Percentiles rank a stretch among this genome's conserved stretches.
phyloP scores from a whole-genome alignment of 805 yeast genomes.

The Candida incommunis region DNA sequence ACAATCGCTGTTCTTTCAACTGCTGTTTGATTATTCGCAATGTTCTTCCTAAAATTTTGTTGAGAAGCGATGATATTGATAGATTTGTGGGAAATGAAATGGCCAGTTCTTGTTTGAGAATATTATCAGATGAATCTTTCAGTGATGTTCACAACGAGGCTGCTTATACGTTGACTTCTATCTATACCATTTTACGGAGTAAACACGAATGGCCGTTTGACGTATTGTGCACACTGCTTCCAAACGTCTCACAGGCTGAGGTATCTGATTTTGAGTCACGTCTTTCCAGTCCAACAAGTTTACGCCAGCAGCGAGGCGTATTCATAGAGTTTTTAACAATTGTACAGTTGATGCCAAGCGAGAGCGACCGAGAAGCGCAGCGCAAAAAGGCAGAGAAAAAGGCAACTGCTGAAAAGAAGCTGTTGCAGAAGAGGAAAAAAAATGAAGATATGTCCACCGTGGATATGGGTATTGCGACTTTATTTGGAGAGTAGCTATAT shows the following conservation, averaged over 20 bases:
- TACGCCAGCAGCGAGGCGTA: slow-evolving; percentile 69
- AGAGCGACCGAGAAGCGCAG: slow-evolving; percentile 22
- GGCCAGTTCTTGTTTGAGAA: slow-evolving; percentile 52
- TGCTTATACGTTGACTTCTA: slow-evolving; percentile 69
- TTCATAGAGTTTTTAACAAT: slow-evolving; percentile 61
- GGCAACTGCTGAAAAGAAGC: slow-evolving; percentile 7
- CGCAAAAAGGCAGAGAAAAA: slow-evolving; percentile 14
- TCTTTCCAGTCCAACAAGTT: slow-evolving; percentile 47
- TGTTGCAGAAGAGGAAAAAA: slow-evolving; percentile 9
- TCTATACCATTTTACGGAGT: slow-evolving; percentile 60
- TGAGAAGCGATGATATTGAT: slow-evolving; percentile 65
- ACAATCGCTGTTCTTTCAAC: slow-evolving; percentile 85
- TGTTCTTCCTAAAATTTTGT: slow-evolving; percentile 51
- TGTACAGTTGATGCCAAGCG: slow-evolving; percentile 30
- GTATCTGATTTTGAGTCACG: slow-evolving; percentile 50
- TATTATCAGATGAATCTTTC: slow-evolving; percentile 61
- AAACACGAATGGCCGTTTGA: slow-evolving; percentile 58
- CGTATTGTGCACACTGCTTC: slow-evolving; percentile 38
- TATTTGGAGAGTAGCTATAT: not conserved
- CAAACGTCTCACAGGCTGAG: slow-evolving; percentile 34
- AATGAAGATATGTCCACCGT: slow-evolving; percentile 8
- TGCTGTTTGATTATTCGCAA: slow-evolving; percentile 70
- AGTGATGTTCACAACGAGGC: slow-evolving; percentile 85
- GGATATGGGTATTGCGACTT: not conserved
- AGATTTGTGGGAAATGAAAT: slow-evolving; percentile 48